Evolutionary conservation across 208 protist species (phyloP), one percentile per base, ranked within the genome.

Genomic region (Acanthamoeba triangularis): DNA sequence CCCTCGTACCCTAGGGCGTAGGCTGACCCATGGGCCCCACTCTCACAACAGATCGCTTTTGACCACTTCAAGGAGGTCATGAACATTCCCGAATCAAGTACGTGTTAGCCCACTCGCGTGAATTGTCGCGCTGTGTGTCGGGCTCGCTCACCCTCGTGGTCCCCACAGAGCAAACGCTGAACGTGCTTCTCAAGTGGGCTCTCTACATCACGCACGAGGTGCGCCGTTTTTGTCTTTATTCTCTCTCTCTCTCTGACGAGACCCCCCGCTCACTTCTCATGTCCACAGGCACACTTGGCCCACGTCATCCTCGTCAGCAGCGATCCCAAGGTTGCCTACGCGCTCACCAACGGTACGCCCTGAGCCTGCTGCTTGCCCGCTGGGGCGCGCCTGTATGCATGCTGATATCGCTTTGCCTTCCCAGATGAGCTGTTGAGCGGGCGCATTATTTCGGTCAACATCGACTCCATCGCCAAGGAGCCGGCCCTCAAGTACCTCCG

Each of bases 11-110:
- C 13, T n/a, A 1, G 23, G 61, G 52, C 11, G 8, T 1, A 59
- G 52, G 52, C 11, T 59, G 14, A 59, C 63, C 25, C 8, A 72
- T 11, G 8, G 8, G 4, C 30, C 25, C 0, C 25, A 6, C 63
- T 1, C 0, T n/a, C 0, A 8, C 67, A 1, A 0, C 49, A 88
- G 80, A 88, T 88, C 30, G 41, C 49, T 0, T 88, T 88, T 41
- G 80, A 88, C 49, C 80, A 88, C 80, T 63, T 88, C 80, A 88
- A 88, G 80, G 80, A 88, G 52, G 47, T 88, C 80, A 88, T 88
- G 80, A 63, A 88, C 52, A 63, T 37, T 8, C 80, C 80, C 20
- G 80, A 88, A 10, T 30, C n/a, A 6, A 88, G 76, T 85, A 85
- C 76, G 76, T 33, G 0, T 52, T 13, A 4, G 20, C 49, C 56